Evolutionary conservation across 495 filamentous ascomycete species (phyloP), one percentile per base, ranked within the genome.

Genomic region (Aspergillus funiculosus): DNA sequence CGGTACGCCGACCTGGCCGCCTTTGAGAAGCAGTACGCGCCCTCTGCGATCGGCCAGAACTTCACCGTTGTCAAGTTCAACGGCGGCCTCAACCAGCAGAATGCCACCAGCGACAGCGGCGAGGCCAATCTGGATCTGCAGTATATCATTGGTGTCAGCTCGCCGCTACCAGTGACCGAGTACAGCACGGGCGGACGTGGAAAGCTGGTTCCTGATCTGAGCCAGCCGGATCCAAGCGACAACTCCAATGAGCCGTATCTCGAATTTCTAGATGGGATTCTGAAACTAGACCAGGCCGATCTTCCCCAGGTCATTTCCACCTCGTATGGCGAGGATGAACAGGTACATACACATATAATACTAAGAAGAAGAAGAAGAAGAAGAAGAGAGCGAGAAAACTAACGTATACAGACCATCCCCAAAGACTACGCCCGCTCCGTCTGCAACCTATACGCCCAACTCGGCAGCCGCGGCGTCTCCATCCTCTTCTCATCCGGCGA

Each of bases 71-170:
- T 74, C 20, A 60, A 68, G 25, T 68, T 82, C 46, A 78, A 83
- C 51, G 79, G 77, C 39, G 82, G 73, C 19, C 53, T 63, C 3
- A 69, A 81, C 43, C 59, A 74, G 51, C 79, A 77, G 46, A 51
- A 66, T 50, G 65, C 77, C 24, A 63, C 64, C 43, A 17, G 34
- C 6, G 62, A 75, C 48, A 69, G 66, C 52, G 73, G 72, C 25
- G 86, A 94, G 60, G 87, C 85, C 43, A 86, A 89, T 64, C 72
- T 91, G 18, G 87, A 92, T 51, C 56, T 85, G 27, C 82, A 91
- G 60, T 84, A 85, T 45, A 77, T 81, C 45, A 42, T 84, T 43
- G 79, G 76, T 5, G 48, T 86, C 15, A 71, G 68, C 51, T 63
- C 72, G 29, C 79, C 79, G 2, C 62, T 82, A 6, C 80, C 81